Percentiles rank a stretch among this genome's conserved stretches.
These are phyloP conservation scores for Tritrichomonas musculus DNA, from an alignment of 208 protist genomes.

Conservation along the genomic window DNA sequence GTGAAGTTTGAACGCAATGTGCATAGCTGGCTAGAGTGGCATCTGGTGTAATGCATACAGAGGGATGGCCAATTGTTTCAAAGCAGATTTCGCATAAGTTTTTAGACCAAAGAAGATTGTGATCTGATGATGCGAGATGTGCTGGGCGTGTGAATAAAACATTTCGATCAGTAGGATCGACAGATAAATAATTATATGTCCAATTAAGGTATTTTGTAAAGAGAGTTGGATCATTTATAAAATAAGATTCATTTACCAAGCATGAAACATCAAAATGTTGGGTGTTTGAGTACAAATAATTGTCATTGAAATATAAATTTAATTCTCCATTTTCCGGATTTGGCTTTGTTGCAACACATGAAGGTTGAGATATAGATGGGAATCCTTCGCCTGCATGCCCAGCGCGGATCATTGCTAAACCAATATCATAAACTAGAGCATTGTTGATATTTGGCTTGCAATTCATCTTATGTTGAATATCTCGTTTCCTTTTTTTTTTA, in stretches of 20 bases:
- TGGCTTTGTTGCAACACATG: not conserved
- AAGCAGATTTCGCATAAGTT: not conserved
- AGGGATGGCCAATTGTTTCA: not conserved
- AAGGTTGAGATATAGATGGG: not conserved
- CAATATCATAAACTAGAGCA: slow-evolving; percentile 4
- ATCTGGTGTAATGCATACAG: not conserved
- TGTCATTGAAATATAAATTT: not conserved
- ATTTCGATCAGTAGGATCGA: not conserved
- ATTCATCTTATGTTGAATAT: too few species aligned
- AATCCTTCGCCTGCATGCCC: not conserved
- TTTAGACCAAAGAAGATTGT: not conserved
- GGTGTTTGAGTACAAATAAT: not conserved
- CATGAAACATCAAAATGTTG: not conserved
- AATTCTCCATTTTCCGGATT: not conserved
- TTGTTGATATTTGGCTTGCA: not conserved
- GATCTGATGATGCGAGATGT: not conserved
- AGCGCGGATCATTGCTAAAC: not conserved
- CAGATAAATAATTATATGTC: not conserved
- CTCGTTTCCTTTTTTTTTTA: too few species aligned
- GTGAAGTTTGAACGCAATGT: not conserved
- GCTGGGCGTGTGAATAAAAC: not conserved
- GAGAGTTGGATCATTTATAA: not conserved
- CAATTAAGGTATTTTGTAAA: not conserved
- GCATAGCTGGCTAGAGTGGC: not conserved
- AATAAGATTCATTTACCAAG: not conserved